These are phyloP conservation scores for Cymbopogon flexuosus DNA, from an alignment of 202 grass and related monocot genomes.

Conservation along the genomic window DNA sequence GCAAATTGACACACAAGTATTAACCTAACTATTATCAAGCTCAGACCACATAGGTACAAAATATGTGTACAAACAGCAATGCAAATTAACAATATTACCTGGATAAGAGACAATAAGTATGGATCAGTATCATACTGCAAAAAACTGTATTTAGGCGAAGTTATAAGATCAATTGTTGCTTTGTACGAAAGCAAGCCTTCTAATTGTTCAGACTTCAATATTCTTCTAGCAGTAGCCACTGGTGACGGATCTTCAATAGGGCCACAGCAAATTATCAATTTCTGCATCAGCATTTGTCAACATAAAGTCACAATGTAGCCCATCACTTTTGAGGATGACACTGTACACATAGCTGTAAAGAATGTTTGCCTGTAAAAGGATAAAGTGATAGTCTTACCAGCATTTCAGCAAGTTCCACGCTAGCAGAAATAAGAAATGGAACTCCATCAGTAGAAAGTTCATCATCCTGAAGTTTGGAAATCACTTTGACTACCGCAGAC, in stretches of 20 bases:
- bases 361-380: conserved; percentile 10
- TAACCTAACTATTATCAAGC: conserved; percentile 15
- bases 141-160: conserved; percentile 72
- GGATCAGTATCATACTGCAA: conserved; percentile 64
- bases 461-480: conserved; percentile 47
- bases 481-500: conserved; percentile 66
- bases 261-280: conserved; percentile 66
- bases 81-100: conserved; percentile 56
- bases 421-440: conserved; percentile 57
- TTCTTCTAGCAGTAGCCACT: conserved; percentile 46
- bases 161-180: conserved; percentile 64
- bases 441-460: conserved; percentile 49
- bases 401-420: conserved; percentile 75
- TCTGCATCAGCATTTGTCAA: conserved; percentile 56
- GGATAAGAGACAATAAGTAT: conserved; percentile 77
- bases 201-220: conserved; percentile 54
- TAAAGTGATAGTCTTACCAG: conserved; percentile 43
- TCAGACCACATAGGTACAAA: background rate
- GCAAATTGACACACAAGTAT: conserved; percentile 12
- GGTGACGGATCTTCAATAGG: conserved; percentile 82
- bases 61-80: conserved; percentile 21
- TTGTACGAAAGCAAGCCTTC: conserved; percentile 79
- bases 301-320: conserved; percentile 4
- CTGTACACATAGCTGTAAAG: background rate
- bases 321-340: conserved; percentile 26